phyloP scores from a whole-genome alignment of 495 filamentous ascomycete genomes.

The Schizothecium vesticola region DNA sequence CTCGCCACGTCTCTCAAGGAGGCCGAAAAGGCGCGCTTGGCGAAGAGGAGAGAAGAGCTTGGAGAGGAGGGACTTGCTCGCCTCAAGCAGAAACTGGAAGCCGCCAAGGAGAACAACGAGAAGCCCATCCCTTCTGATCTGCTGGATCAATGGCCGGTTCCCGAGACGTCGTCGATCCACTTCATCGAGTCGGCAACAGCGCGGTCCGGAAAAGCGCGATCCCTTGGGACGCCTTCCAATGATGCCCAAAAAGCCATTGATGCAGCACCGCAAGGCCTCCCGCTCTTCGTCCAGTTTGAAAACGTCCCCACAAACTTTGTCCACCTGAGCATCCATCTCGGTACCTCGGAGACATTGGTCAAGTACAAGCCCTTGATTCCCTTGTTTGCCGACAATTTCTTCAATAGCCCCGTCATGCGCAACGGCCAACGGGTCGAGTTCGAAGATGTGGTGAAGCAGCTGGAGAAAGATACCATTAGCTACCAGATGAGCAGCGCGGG shows the following conservation, averaged over 20 bases:
- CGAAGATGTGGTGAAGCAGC: slow-evolving; percentile 80
- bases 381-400: slow-evolving; percentile 86
- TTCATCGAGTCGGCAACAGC: slow-evolving; percentile 88
- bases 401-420: slow-evolving; percentile 79
- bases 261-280: slow-evolving; percentile 53
- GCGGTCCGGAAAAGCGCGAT: slow-evolving; percentile 71
- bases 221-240: slow-evolving; percentile 61
- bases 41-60: slow-evolving; percentile 47
- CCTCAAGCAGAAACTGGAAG: slow-evolving; percentile 68
- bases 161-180: slow-evolving; percentile 79
- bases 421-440: slow-evolving; percentile 77
- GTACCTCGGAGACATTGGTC: slow-evolving; percentile 65
- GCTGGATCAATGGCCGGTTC: slow-evolving; percentile 75
- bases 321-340: slow-evolving; percentile 68
- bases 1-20: slow-evolving; percentile 67
- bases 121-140: slow-evolving; percentile 69
- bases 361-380: slow-evolving; percentile 74
- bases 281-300: slow-evolving; percentile 96
- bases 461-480: slow-evolving; percentile 85
- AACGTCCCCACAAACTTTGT: slow-evolving; percentile 88
- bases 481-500: slow-evolving; percentile 65
- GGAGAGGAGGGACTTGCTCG: slow-evolving; percentile 55
- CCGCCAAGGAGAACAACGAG: slow-evolving; percentile 76
- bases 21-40: slow-evolving; percentile 59
- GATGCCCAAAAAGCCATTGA: slow-evolving; percentile 73